Base-by-base conservation (phyloP, 176 grass and related monocot genomes). In the Paspalum notatum region DNA sequence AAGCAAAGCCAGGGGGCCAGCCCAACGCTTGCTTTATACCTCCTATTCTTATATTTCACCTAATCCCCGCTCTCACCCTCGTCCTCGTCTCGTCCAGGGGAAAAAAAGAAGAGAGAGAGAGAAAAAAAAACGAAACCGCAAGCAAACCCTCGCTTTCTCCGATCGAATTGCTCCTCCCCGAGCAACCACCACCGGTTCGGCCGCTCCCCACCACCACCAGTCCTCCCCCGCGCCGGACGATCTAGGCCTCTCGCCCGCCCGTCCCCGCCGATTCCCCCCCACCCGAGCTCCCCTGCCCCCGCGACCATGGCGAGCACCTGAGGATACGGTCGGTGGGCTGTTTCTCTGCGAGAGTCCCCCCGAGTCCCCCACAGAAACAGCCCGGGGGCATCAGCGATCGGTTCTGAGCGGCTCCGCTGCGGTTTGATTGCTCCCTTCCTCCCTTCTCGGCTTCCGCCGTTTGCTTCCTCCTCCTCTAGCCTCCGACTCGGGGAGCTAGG, bases 361-460 rank as follows among this genome's bases (percentile, higher is more conserved):
- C 83, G 88, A 90, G 83, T 77, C 88, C 83, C 83, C 83, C 69
- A 82, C 66, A 72, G 88, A 90, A 90, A 90, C 88, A 90, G 88
- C 88, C 88, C 83, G 83, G 83, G 83, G 59, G 81, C 80, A 17
- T 56, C 4, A 62, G 37, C 71, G 49, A 77, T 85, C 71, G 39
- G 27, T 68, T 12, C 4, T 60, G 1, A 25, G 4, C n/a, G 6
- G 27, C 25, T 50, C 47, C 47, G 39, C 16, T 26, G 48, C 14
- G 22, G 17, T 5, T 18, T 37, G 39, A 46, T 62, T 32, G 2
- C 0, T 27, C 5, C 11, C 52, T 26, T 42, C 21, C 39, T 79
- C 76, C 82, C 75, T 62, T 80, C 52, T 75, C 55, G 61, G 69
- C 60, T 20, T 84, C 45, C 17, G 46, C 32, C 2, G 32, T n/a